These are phyloP conservation scores for Leishmania tropica DNA, from an alignment of 208 protist genomes.

Conservation along the genomic window DNA sequence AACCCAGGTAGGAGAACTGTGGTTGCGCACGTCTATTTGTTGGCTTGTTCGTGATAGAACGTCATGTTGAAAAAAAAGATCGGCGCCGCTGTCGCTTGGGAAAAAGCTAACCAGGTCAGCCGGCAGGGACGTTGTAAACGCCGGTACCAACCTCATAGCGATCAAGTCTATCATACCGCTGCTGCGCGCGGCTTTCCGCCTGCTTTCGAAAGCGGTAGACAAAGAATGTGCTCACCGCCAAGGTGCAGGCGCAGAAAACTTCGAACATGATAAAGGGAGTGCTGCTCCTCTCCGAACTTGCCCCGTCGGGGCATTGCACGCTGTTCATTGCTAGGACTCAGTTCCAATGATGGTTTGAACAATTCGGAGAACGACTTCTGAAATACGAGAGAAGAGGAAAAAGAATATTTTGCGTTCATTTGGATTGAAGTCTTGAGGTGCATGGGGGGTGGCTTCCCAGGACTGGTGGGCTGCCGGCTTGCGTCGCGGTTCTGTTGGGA, in stretches of 20 bases:
- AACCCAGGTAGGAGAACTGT: neutral
- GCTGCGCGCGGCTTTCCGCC: slow-evolving; percentile 47
- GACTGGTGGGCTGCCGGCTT: neutral
- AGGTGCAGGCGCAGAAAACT: slow-evolving; percentile 39
- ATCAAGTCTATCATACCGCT: slow-evolving; percentile 69
- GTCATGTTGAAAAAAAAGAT: neutral
- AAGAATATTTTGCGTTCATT: neutral
- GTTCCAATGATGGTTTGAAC: neutral
- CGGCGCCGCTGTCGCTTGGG: neutral
- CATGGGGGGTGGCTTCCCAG: neutral
- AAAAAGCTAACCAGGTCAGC: neutral
- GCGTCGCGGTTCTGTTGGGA: too few relatives aligned
- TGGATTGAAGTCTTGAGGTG: neutral
- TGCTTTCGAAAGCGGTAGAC: slow-evolving; percentile 41
- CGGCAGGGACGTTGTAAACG: slow-evolving; percentile 9
- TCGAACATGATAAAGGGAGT: slow-evolving; percentile 62
- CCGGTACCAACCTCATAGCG: slow-evolving; percentile 46
- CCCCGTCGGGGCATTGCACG: slow-evolving; percentile 18
- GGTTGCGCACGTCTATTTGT: neutral
- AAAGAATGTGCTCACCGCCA: slow-evolving; percentile 39
- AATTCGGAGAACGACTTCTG: neutral
- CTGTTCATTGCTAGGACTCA: slow-evolving; percentile 2
- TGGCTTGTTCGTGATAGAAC: neutral
- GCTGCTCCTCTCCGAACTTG: slow-evolving; percentile 13
- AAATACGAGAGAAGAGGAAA: neutral